Evolutionary conservation across 2,329 filamentous ascomycete species (phyloP).

Genomic region (Drechslerella dactyloides): DNA sequence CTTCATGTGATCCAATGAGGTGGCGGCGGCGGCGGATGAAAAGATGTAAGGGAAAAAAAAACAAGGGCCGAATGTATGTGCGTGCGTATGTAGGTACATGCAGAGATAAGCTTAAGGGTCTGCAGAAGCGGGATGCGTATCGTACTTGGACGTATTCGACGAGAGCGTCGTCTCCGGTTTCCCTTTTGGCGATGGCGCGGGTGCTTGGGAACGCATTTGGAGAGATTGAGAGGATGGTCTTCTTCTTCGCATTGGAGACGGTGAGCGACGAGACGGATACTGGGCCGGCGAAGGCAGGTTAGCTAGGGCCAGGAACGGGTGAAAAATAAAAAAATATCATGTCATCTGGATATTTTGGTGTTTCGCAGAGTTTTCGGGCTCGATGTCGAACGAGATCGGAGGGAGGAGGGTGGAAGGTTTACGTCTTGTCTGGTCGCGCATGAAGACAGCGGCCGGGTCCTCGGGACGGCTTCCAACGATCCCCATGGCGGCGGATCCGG

Average conservation of each 20-base stretch:
- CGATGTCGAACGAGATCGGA: conserved; percentile 52
- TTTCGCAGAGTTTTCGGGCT: conserved; percentile 1
- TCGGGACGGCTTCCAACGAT: conserved; percentile 88
- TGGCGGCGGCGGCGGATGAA: too few relatives aligned
- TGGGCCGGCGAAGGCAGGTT: conserved; percentile 58
- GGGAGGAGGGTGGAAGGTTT: conserved; percentile 59
- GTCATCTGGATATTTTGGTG: too few relatives aligned
- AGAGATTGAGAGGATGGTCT: conserved; percentile 75
- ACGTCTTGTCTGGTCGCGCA: conserved; percentile 93
- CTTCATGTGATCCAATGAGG: not conserved
- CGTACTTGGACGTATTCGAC: conserved; percentile 91
- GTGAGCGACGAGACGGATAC: conserved; percentile 85
- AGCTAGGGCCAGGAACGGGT: conserved; percentile 41
- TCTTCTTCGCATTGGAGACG: conserved; percentile 79
- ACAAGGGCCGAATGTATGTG: conserved; percentile 50
- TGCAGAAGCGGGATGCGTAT: conserved; percentile 38
- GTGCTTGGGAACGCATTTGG: conserved; percentile 89
- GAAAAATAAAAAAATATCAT: too few relatives aligned
- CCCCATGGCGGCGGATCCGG: conserved; percentile 69
- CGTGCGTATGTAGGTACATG: conserved; percentile 19
- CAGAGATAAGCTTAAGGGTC: conserved; percentile 15
- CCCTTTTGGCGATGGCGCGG: conserved; percentile 74
- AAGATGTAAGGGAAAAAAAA: not conserved
- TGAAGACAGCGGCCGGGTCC: conserved; percentile 77
- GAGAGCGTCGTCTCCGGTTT: conserved; percentile 73